These are phyloP conservation scores for Naematelia encephala DNA, from an alignment of 768 basidiomycete genomes.

Conservation along the genomic window DNA sequence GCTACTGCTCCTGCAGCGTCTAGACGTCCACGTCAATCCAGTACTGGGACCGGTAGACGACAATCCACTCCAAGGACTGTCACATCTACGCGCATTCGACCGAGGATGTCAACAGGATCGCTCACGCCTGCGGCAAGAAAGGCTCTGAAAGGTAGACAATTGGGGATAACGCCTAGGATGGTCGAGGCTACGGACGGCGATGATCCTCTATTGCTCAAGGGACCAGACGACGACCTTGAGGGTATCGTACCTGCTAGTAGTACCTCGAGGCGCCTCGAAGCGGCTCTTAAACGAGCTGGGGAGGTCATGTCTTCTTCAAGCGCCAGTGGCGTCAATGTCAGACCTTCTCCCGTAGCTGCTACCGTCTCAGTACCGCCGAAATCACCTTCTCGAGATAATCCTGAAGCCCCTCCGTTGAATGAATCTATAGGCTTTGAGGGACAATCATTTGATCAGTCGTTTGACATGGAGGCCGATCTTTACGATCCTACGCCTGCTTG, in stretches of 20 bases:
- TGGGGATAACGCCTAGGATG: neutral
- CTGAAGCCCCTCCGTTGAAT: neutral
- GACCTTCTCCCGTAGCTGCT: neutral
- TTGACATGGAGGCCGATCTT: neutral
- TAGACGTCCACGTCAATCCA: neutral
- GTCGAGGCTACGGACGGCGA: slow-evolving; percentile 6
- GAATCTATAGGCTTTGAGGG: neutral
- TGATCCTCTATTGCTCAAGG: slow-evolving; percentile 8
- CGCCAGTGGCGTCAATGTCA: neutral
- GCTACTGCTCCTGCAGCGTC: neutral
- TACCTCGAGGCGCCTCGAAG: neutral
- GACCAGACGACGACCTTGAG: slow-evolving; percentile 3
- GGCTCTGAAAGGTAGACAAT: neutral
- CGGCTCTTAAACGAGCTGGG: neutral
- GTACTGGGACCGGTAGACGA: neutral
- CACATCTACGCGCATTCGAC: neutral
- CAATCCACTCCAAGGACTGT: neutral
- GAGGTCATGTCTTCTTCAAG: too few species aligned
- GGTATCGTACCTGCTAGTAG: neutral
- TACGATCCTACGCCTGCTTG: neutral
- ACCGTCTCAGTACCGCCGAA: neutral
- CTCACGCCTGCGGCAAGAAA: slow-evolving; percentile 3
- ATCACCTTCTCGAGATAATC: neutral
- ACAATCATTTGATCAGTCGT: neutral
- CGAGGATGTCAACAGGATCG: neutral